A percentile compares a stretch with the other conserved stretches of the same genome.
Conservation (phyloP, 805 yeast genomes). For the Candida khao-thaluensis region DNA sequence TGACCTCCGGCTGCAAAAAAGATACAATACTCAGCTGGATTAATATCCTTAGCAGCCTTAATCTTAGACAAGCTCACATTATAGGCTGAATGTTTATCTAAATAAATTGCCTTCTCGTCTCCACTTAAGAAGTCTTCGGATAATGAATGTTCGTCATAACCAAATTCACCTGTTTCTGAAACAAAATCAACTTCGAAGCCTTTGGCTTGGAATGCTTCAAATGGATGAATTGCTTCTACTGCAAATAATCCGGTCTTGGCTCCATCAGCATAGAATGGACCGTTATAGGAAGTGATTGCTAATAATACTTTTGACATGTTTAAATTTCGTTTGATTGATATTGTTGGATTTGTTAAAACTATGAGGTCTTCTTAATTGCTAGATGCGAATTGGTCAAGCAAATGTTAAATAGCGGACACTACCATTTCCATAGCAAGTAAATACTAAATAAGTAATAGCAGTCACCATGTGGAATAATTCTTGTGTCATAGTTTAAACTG, state of each 20-base stretch:
- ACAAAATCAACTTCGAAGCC: constrained; percentile 56
- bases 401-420: too few relatives aligned
- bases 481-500: too few relatives aligned
- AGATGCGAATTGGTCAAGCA: too few relatives aligned
- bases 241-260: constrained; percentile 59
- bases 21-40: constrained; percentile 49
- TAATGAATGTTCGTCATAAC: constrained; percentile 58
- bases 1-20: constrained; percentile 70
- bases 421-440: too few relatives aligned
- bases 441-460: too few relatives aligned
- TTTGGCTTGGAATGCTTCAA: constrained; percentile 41
- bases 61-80: constrained; percentile 35
- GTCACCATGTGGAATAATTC: too few relatives aligned
- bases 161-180: constrained; percentile 57
- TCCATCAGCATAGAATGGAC: constrained; percentile 55
- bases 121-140: constrained; percentile 35
- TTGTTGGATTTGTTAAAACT: too few relatives aligned
- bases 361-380: too few relatives aligned
- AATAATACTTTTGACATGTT: constrained; percentile 39
- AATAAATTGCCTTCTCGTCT: constrained; percentile 41
- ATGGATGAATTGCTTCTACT: constrained; percentile 62
- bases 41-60: constrained; percentile 49
- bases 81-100: constrained; percentile 40
- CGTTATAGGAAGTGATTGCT: constrained; percentile 44
- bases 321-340: too few relatives aligned